Conservation (phyloP, 73 alveolate genomes). For the Symbiodinium natans region DNA sequence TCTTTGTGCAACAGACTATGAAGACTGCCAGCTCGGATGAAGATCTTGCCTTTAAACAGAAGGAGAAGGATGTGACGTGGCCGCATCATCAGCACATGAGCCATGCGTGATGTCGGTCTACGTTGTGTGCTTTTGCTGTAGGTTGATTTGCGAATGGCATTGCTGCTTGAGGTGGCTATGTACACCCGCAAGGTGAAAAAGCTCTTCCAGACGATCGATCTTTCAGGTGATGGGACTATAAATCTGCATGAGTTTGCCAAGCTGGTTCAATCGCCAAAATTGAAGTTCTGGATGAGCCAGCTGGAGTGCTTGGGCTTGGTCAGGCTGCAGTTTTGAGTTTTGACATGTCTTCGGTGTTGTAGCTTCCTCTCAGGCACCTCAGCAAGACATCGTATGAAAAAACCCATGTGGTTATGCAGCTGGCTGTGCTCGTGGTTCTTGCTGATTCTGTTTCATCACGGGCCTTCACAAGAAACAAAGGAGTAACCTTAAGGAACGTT, state of each 20-base stretch:
- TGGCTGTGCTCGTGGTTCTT: no score
- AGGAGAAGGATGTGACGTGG: slow-evolving; percentile 17
- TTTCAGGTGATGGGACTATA: neutral
- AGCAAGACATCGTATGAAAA: no score
- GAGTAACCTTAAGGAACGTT: no score
- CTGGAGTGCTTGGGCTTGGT: neutral
- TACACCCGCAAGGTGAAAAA: neutral
- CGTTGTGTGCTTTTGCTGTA: neutral
- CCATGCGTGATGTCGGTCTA: neutral
- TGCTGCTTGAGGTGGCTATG: slow-evolving; percentile 13
- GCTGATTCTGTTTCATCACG: no score
- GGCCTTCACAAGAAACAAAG: no score
- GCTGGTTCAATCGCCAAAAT: neutral
- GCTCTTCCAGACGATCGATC: slow-evolving; percentile 5
- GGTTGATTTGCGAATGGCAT: no score
- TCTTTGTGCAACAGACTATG: slow-evolving; percentile 53
- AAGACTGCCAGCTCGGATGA: slow-evolving; percentile 31
- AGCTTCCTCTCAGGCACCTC: no score
- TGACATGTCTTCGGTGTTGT: neutral
- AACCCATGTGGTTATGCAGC: neutral
- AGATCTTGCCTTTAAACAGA: slow-evolving; percentile 52
- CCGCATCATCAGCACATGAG: neutral
- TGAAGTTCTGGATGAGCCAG: slow-evolving; percentile 6
- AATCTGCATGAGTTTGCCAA: neutral
- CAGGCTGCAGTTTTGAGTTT: neutral